Percentiles rank a stretch among this genome's conserved stretches.
Conservation (phyloP, 768 basidiomycete genomes). For the Pisolithus marmoratus region DNA sequence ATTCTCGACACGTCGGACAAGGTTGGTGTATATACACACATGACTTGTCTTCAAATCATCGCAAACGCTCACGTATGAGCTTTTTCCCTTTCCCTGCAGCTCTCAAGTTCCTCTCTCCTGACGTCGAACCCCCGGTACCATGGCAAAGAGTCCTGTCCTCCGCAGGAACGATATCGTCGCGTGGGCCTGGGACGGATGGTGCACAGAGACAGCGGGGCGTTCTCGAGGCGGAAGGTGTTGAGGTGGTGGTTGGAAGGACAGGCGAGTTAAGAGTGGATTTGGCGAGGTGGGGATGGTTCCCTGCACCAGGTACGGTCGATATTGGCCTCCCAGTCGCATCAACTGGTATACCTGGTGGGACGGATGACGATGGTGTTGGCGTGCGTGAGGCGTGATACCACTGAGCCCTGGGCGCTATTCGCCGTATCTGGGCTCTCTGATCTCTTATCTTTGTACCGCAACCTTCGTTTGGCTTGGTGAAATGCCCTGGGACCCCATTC, state of each 20-base stretch:
- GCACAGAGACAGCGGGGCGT: conserved; percentile 72
- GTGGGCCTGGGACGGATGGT: conserved; percentile 78
- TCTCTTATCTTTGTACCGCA: background rate
- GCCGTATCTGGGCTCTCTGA: background rate
- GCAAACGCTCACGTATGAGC: background rate
- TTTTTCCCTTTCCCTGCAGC: conserved; percentile 35
- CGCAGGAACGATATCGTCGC: conserved; percentile 70
- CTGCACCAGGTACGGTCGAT: conserved; percentile 27
- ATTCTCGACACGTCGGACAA: background rate
- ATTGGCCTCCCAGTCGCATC: conserved; percentile 2
- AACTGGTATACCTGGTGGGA: background rate
- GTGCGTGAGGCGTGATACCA: background rate
- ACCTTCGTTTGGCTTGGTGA: conserved; percentile 2
- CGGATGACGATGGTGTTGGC: too few species aligned
- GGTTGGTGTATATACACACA: background rate
- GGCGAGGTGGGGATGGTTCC: conserved; percentile 63
- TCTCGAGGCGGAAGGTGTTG: conserved; percentile 77
- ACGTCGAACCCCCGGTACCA: conserved; percentile 60
- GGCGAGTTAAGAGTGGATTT: conserved; percentile 60
- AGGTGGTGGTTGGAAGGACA: conserved; percentile 52
- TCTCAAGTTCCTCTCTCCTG: conserved; percentile 66
- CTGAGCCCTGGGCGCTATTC: too few species aligned
- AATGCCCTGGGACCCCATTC: conserved; percentile 60
- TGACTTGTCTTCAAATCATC: background rate
- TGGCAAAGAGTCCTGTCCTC: conserved; percentile 78